phyloP scores from a whole-genome alignment of 495 filamentous ascomycete species.

The Aspergillus coremiiformis region DNA sequence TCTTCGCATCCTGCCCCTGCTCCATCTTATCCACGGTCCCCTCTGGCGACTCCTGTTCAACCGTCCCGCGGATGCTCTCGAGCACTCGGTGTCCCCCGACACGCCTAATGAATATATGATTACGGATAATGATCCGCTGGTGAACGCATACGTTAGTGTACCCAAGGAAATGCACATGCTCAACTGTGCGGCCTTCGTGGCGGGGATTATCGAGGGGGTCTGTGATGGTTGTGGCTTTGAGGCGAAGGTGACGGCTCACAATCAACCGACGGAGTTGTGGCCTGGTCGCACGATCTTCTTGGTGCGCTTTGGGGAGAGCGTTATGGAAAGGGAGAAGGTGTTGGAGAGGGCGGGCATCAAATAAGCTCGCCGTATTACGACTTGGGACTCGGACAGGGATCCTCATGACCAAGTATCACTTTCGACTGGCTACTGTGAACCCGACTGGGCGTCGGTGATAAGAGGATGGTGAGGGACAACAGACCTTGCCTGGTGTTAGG shows the following conservation, averaged over 20 bases:
- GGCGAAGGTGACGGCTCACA: constrained; percentile 86
- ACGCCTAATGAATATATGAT: constrained; percentile 97
- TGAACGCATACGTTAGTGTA: constrained; percentile 86
- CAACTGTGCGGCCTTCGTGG: constrained; percentile 93
- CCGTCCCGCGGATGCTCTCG: constrained; percentile 82
- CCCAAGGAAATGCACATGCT: constrained; percentile 92
- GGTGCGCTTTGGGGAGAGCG: constrained; percentile 78
- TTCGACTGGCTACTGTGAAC: background rate
- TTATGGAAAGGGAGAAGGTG: constrained; percentile 83
- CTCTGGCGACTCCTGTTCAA: constrained; percentile 90
- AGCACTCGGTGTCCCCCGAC: constrained; percentile 71
- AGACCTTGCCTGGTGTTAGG: background rate
- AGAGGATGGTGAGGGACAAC: background rate
- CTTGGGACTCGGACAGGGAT: background rate
- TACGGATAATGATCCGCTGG: constrained; percentile 90
- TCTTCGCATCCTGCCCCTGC: constrained; percentile 79
- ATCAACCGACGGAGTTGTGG: constrained; percentile 78
- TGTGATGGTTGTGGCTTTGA: constrained; percentile 88
- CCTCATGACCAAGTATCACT: background rate
- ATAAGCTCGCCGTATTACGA: constrained; percentile 17
- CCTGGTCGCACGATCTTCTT: constrained; percentile 92
- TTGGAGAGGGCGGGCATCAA: constrained; percentile 44
- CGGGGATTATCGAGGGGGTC: constrained; percentile 90
- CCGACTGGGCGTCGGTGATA: background rate
- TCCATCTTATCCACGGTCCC: constrained; percentile 87